Conservation (phyloP, 257 asterid species). For the Mitragyna speciosa region DNA sequence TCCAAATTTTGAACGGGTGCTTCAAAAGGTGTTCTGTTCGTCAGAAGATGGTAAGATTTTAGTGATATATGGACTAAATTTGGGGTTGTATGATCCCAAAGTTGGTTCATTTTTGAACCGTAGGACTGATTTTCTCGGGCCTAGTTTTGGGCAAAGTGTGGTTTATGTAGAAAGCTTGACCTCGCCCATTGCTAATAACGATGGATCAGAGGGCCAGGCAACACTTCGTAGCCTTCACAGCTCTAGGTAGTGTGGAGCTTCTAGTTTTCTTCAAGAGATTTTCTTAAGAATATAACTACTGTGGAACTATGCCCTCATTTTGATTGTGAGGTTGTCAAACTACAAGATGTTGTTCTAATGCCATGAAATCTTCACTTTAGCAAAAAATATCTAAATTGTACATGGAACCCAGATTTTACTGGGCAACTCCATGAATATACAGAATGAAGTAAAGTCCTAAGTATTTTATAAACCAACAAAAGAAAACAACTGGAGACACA, state of each 20-base stretch:
- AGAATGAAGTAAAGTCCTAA: neutral
- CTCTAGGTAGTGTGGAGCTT: neutral
- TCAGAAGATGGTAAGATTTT: no score
- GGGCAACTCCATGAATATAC: neutral
- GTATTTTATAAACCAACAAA: neutral
- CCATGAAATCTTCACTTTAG: neutral
- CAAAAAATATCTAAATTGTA: neutral
- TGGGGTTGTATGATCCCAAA: no score
- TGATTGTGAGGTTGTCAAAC: neutral
- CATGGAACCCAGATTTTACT: neutral
- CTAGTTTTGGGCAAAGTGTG: no score
- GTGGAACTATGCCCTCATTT: neutral
- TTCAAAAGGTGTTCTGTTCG: no score
- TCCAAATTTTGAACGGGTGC: no score
- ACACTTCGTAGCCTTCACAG: no score
- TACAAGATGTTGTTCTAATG: neutral
- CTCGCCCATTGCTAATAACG: no score
- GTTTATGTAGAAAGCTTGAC: no score
- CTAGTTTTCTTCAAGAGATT: neutral
- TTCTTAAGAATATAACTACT: neutral
- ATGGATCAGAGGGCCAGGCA: no score
- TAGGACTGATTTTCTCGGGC: no score
- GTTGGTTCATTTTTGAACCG: no score
- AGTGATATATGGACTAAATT: no score
- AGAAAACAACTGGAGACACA: neutral